A percentile compares a stretch with the other conserved stretches of the same genome.
phyloP scores from a whole-genome alignment of 2,329 filamentous ascomycete genomes.

The Neodidymelliopsis sp. region DNA sequence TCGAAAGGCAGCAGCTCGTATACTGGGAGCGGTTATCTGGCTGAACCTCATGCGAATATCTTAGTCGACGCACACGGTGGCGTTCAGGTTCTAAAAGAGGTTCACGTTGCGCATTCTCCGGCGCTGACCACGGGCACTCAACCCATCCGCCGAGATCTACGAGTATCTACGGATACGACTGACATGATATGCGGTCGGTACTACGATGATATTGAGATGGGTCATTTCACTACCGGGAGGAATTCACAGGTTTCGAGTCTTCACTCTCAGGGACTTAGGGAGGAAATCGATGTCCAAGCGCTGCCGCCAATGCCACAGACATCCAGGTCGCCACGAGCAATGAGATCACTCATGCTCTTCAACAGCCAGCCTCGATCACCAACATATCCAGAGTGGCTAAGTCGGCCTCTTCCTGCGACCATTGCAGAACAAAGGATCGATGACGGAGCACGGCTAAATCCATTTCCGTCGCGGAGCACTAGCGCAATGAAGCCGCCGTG shows the following conservation, averaged over 20 bases:
- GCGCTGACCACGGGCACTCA: not conserved
- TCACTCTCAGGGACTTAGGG: slow-evolving; percentile 6
- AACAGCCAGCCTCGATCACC: not conserved
- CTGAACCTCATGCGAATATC: slow-evolving; percentile 29
- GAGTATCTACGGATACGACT: slow-evolving; percentile 20
- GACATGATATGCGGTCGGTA: slow-evolving; percentile 26
- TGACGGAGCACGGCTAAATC: not conserved
- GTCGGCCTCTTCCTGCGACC: not conserved
- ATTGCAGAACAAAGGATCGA: slow-evolving; percentile 7
- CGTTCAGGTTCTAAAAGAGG: slow-evolving; percentile 27
- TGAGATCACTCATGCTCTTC: slow-evolving; percentile 4
- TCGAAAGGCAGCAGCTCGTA: slow-evolving; percentile 8
- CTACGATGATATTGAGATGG: slow-evolving; percentile 38
- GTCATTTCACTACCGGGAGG: slow-evolving; percentile 21
- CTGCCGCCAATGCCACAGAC: slow-evolving; percentile 28
- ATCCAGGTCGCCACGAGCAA: slow-evolving; percentile 12
- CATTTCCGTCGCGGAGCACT: not conserved
- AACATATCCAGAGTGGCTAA: slow-evolving; percentile 3
- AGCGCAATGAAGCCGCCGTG: slow-evolving; percentile 13
- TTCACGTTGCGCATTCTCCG: slow-evolving; percentile 22
- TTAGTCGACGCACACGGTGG: slow-evolving; percentile 33
- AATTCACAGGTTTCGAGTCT: slow-evolving; percentile 20
- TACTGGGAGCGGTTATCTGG: slow-evolving; percentile 31
- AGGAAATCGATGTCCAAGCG: slow-evolving; percentile 21
- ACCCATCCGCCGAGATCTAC: slow-evolving; percentile 1